These are phyloP conservation scores for Plasmodium malariae DNA, from an alignment of 169 alveolate genomes.

Conservation along the genomic window DNA sequence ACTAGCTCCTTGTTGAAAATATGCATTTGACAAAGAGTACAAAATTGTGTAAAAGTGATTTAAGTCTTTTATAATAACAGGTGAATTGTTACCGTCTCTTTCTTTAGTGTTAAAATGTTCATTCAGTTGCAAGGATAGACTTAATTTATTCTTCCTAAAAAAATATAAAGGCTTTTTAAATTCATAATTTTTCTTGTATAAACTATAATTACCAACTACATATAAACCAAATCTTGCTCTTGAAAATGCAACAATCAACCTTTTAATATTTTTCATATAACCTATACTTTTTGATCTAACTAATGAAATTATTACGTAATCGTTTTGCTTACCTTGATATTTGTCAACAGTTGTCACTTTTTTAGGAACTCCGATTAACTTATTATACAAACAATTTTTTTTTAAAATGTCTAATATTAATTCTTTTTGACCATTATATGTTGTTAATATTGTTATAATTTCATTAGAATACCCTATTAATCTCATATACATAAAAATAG, in stretches of 20 bases:
- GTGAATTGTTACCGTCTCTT: constrained; percentile 9
- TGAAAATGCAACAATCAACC: constrained; percentile 95
- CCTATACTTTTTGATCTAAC: constrained; percentile 93
- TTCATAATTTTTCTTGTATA: constrained; percentile 76
- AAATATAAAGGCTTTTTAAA: constrained; percentile 67
- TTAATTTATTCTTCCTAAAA: constrained; percentile 60
- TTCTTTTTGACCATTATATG: constrained; percentile 96
- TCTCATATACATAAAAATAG: constrained; percentile 94
- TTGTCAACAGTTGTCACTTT: constrained; percentile 91
- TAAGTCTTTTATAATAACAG: constrained; percentile 46
- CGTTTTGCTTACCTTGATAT: constrained; percentile 94
- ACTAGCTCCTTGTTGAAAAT: background rate
- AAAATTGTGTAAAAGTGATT: constrained; percentile 59
- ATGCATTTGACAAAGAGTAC: constrained; percentile 48
- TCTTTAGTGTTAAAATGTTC: constrained; percentile 40
- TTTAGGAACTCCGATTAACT: constrained; percentile 85
- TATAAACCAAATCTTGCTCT: constrained; percentile 95
- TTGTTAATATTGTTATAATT: constrained; percentile 89
- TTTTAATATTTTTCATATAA: constrained; percentile 93
- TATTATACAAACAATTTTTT: constrained; percentile 88
- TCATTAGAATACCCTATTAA: constrained; percentile 90
- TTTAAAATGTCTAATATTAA: constrained; percentile 89
- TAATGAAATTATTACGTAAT: constrained; percentile 90
- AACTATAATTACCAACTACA: constrained; percentile 85
- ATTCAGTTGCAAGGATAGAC: constrained; percentile 47